Evolutionary conservation across 2,329 filamentous ascomycete species (phyloP), one percentile per base, ranked within the genome.

Genomic region (Iodosphaeria phyllophila): DNA sequence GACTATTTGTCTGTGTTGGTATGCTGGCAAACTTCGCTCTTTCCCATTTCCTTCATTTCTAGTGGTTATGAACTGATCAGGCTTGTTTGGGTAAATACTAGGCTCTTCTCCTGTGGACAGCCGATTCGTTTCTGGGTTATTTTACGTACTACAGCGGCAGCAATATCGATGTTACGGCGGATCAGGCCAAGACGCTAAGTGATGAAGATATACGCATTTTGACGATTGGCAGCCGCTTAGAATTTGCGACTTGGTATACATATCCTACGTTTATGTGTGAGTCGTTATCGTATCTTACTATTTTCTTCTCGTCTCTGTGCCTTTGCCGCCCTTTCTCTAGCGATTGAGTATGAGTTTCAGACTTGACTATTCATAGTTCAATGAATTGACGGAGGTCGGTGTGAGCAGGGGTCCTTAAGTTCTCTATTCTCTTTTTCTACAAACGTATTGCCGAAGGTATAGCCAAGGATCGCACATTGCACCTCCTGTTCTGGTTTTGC

Each of bases 341-440:
- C 5, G 5, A 20, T 5, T 2, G 13, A 5, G n/a, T 20, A 3
- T 6, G 19, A 13, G 19, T 19, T n/a, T 19, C 18, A 16, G 10
- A 12, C 19, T 12, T 11, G 12, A 8, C 22, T 35, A 6, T 31
- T 3, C 2, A 8, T 3, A 13, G 6, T 14, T 4, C 5, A 7
- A 4, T 2, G n/a, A n/a, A n/a, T n/a, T n/a, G n/a, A n/a, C n/a
- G n/a, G n/a, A 19, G 18, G 8, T 19, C 8, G 8, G 18, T n/a
- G 18, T 19, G 8, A 6, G 2, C 13, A 42, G 40, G 39, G 39
- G 28, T 33, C 3, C 14, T 43, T 5, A 43, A 43, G 28, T 39
- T 42, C 19, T 34, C 32, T 5, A 36, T 41, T 0, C 25, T 43
- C 3, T 40, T 37, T 29, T 43, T 43, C 24, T 43, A 42, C 16